Percentiles rank a stretch among this genome's conserved stretches.
Evolutionary conservation across 2,329 filamentous ascomycete genomes (phyloP).

Genomic region (Trichoderma sp.): DNA sequence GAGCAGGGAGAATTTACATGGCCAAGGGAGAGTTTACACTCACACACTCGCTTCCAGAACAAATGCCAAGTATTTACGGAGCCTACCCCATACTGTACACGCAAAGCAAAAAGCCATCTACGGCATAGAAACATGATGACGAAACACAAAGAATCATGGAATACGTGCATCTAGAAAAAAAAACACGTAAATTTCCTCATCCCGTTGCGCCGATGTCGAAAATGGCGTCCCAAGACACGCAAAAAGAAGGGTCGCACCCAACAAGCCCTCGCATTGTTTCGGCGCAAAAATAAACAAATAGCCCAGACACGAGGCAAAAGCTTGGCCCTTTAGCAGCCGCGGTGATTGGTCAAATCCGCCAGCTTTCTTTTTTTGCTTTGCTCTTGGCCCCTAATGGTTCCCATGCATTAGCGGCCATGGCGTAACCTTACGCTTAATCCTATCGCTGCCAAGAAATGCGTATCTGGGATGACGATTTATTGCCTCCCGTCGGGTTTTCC

Average conservation of each 20-base stretch:
- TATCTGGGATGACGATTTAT: background rate
- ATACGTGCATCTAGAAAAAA: background rate
- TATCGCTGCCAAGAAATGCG: conserved; percentile 19
- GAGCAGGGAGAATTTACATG: no score
- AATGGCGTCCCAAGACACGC: background rate
- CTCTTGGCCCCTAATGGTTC: background rate
- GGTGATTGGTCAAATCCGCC: background rate
- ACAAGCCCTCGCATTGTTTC: background rate
- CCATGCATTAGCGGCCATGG: conserved; percentile 16
- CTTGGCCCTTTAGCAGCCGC: background rate
- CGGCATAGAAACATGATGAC: no score
- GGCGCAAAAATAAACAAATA: background rate
- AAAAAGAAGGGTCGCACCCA: background rate
- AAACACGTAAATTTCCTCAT: background rate
- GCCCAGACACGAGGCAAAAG: background rate
- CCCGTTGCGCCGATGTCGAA: background rate
- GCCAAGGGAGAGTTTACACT: no score
- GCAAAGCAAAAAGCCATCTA: no score
- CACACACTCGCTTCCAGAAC: no score
- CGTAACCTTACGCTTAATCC: conserved; percentile 20
- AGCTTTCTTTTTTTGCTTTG: background rate
- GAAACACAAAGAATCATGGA: background rate
- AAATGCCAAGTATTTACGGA: no score
- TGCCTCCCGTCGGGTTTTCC: background rate
- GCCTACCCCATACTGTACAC: no score